Evolutionary conservation across 2,329 filamentous ascomycete species (phyloP), one percentile per base, ranked within the genome.

Genomic region (Alternaria arborescens): DNA sequence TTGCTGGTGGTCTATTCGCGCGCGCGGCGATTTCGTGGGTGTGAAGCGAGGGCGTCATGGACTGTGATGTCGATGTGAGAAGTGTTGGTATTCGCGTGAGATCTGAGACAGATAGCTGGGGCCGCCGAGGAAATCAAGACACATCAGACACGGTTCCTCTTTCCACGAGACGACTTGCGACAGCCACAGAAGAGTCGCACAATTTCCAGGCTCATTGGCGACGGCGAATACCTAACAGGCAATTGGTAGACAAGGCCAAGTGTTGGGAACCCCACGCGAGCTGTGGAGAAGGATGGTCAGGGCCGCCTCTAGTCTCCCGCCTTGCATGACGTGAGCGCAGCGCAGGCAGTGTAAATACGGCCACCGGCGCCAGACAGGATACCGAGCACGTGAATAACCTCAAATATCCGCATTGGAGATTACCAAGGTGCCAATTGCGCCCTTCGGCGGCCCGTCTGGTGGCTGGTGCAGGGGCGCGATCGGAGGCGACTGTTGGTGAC

Each of bases 1-100:
- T 76, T 86, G 77, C 54, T 60, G 78, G 76, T 86, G 77, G 55
- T 66, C 52, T 69, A 64, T 41, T 67, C 65, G 71, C 69, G 66
- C 66, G 66, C 65, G 66, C 66, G 66, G 68, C 66, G 66, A 68
- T 68, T 28, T 59, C 63, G 60, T 56, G 34, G 56, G 54, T 50
- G 58, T 58, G 55, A 50, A 55, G 63, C 58, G 57, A 60, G 62
- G 59, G 64, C 70, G 72, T 72, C 74, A 77, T 77, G 72, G 66
- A 68, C 68, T 52, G 67, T 52, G 66, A 47, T 64, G 54, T 64
- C 52, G 63, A 48, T 40, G 58, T 57, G 44, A 51, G 57, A 54
- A 52, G 61, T 58, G 60, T 56, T 64, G 51, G 59, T 50, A 53
- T 53, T 61, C 51, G 59, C 60, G 42, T 62, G 61, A 60, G 55